Evolutionary conservation across 305 asterid genomes (phyloP).

Genomic region (Nicotiana rustica): DNA sequence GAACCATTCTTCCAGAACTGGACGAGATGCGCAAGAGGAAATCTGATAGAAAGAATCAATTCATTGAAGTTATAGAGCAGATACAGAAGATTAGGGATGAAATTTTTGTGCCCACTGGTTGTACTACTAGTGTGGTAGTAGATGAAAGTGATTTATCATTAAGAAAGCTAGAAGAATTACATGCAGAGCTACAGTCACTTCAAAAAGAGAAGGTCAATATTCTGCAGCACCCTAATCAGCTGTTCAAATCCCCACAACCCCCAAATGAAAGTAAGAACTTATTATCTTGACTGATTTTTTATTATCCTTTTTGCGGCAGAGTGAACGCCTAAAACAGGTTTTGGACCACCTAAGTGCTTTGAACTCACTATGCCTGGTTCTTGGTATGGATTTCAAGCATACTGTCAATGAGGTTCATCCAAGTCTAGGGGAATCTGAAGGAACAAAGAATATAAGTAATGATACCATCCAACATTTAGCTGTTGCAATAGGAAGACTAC

Average conservation of each 20-base stretch:
- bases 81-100: constrained; percentile 72
- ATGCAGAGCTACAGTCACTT: constrained; percentile 77
- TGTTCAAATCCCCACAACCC: not conserved
- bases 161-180: constrained; percentile 85
- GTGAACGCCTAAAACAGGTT: constrained; percentile 84
- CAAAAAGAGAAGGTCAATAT: constrained; percentile 79
- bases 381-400: constrained; percentile 84
- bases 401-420: constrained; percentile 82
- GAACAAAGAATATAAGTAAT: constrained; percentile 68
- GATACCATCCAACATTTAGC: constrained; percentile 72
- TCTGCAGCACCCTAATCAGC: constrained; percentile 23
- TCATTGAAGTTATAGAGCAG: constrained; percentile 68
- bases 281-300: constrained; percentile 5
- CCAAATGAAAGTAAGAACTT: not conserved
- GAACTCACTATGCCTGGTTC: constrained; percentile 83
- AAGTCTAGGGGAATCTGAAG: constrained; percentile 79
- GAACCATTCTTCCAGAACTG: constrained; percentile 80
- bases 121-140: constrained; percentile 46
- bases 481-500: constrained; percentile 62
- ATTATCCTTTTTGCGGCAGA: constrained; percentile 52
- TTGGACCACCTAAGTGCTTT: constrained; percentile 68
- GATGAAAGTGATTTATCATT: constrained; percentile 83
- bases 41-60: constrained; percentile 77
- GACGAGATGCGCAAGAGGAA: constrained; percentile 94
- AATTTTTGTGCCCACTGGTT: constrained; percentile 54